A percentile compares a stretch with the other conserved stretches of the same genome.
Evolutionary conservation across 495 filamentous ascomycete species (phyloP).

Genomic region (Aspergillus nanangensis): DNA sequence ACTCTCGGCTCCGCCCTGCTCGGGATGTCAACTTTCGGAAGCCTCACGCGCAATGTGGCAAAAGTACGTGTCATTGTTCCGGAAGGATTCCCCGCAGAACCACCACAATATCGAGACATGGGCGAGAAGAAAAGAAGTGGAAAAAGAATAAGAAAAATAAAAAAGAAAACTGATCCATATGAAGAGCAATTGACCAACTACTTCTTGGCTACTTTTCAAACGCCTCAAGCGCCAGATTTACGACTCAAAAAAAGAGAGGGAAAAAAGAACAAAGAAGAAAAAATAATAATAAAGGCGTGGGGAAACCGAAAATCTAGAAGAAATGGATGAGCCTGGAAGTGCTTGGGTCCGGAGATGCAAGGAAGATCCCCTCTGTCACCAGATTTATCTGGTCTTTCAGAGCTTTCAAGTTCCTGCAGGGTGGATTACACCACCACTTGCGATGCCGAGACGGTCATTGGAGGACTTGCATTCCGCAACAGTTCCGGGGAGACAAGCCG

Average conservation of each 20-base stretch:
- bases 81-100: neutral
- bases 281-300: neutral
- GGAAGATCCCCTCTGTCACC: neutral
- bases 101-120: neutral
- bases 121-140: neutral
- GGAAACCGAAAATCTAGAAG: slow-evolving; percentile 6
- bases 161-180: neutral
- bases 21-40: slow-evolving; percentile 17
- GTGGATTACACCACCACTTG: slow-evolving; percentile 19
- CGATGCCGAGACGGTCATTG: slow-evolving; percentile 21
- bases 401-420: slow-evolving; percentile 2
- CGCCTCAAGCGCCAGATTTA: neutral
- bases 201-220: neutral
- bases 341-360: slow-evolving; percentile 1
- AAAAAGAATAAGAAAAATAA: neutral
- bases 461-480: slow-evolving; percentile 9
- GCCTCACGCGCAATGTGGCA: slow-evolving; percentile 4
- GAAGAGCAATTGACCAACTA: slow-evolving; percentile 2
- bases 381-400: neutral
- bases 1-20: slow-evolving; percentile 2
- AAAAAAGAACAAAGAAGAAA: neutral
- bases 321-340: neutral
- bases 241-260: neutral
- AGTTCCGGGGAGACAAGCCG: slow-evolving; percentile 2
- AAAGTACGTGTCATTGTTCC: slow-evolving; percentile 8